phyloP scores from a whole-genome alignment of 2,329 filamentous ascomycete species.

The Xylariomycetidae sp. region DNA sequence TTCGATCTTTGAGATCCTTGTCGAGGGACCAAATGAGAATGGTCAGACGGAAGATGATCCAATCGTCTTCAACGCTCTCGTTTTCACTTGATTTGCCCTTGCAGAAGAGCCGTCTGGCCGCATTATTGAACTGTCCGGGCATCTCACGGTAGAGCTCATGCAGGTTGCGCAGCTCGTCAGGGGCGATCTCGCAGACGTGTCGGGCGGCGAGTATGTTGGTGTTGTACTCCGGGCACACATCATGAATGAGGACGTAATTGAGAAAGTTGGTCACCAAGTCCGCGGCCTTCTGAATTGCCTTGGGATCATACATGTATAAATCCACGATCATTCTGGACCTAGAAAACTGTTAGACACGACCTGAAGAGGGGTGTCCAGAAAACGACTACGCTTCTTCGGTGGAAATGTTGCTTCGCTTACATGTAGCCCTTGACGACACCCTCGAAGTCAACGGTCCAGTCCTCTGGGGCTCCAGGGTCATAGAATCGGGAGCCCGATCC shows the following conservation, averaged over 20 bases:
- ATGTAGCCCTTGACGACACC: constrained; percentile 74
- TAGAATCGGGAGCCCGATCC: constrained; percentile 45
- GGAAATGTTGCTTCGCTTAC: no score
- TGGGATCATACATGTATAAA: constrained; percentile 51
- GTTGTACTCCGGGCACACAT: constrained; percentile 78
- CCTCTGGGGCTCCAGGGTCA: constrained; percentile 40
- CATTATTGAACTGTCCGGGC: constrained; percentile 78
- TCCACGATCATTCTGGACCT: constrained; percentile 54
- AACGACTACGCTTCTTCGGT: no score
- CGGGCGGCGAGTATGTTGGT: constrained; percentile 63
- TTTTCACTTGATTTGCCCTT: constrained; percentile 26
- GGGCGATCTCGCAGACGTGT: constrained; percentile 60
- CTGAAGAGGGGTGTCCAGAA: no score
- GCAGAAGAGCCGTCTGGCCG: constrained; percentile 65
- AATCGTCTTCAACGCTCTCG: constrained; percentile 35
- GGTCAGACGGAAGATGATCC: constrained; percentile 40
- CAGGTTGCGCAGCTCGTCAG: constrained; percentile 61
- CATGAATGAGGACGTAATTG: constrained; percentile 78
- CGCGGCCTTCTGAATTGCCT: constrained; percentile 54
- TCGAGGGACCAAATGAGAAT: constrained; percentile 29
- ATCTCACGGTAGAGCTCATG: constrained; percentile 47
- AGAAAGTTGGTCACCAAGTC: constrained; percentile 79
- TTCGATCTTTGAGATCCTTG: constrained; percentile 25
- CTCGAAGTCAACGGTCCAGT: constrained; percentile 78
- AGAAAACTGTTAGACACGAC: no score